Evolutionary conservation across 2,329 filamentous ascomycete genomes (phyloP).

Genomic region (Tolypocladium sp.): DNA sequence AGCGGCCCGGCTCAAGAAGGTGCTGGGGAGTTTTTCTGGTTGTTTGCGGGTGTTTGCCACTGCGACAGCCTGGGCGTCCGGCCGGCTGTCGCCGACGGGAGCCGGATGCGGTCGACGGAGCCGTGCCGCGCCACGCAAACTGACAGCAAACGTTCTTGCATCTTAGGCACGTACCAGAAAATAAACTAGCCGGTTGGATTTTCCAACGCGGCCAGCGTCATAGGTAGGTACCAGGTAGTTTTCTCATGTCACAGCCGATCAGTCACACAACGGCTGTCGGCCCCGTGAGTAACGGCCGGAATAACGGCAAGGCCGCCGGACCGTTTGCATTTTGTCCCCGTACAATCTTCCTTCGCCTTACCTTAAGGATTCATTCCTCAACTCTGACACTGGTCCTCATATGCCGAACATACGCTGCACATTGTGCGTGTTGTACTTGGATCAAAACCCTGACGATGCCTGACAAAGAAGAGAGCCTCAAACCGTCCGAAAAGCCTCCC

Average conservation of each 20-base stretch:
- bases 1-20: background rate
- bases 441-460: background rate
- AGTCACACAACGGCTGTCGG: conserved; percentile 5
- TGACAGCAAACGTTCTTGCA: background rate
- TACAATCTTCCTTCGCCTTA: background rate
- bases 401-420: background rate
- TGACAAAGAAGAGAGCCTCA: background rate
- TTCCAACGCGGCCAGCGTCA: background rate
- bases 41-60: background rate
- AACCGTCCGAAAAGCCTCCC: background rate
- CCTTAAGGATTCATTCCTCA: background rate
- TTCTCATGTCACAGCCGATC: background rate
- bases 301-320: background rate
- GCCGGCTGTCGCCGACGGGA: background rate
- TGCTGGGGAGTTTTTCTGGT: background rate
- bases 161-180: background rate
- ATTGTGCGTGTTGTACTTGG: background rate
- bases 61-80: background rate
- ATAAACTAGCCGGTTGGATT: background rate
- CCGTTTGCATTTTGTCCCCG: background rate
- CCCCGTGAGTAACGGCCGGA: background rate
- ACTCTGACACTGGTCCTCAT: background rate
- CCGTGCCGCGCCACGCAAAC: background rate
- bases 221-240: background rate
- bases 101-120: background rate